Evolutionary conservation across 495 filamentous ascomycete species (phyloP).

Genomic region (Neurospora sp.): DNA sequence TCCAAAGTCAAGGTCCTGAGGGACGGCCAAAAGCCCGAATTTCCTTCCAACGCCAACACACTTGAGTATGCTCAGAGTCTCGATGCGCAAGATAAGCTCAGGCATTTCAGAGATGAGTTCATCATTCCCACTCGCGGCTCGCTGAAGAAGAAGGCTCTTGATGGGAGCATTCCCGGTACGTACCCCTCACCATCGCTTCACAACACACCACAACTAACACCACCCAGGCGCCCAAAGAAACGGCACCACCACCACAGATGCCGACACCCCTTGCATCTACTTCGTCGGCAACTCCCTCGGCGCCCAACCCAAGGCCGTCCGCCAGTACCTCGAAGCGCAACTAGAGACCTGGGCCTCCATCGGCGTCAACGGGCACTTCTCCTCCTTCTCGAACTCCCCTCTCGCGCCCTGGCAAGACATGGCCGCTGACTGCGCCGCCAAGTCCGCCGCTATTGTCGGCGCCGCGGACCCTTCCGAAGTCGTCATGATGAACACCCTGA

Average conservation of each 20-base stretch:
- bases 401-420: slow-evolving; percentile 65
- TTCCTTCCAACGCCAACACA: slow-evolving; percentile 8
- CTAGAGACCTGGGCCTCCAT: slow-evolving; percentile 78
- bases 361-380: slow-evolving; percentile 84
- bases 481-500: slow-evolving; percentile 83
- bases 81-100: slow-evolving; percentile 60
- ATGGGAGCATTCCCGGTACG: slow-evolving; percentile 24
- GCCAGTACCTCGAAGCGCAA: slow-evolving; percentile 58
- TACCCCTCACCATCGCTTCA: no score
- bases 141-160: slow-evolving; percentile 47
- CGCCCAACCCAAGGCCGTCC: slow-evolving; percentile 63
- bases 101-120: slow-evolving; percentile 61
- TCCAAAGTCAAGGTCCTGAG: slow-evolving; percentile 4
- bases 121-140: slow-evolving; percentile 69
- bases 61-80: slow-evolving; percentile 24
- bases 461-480: slow-evolving; percentile 60
- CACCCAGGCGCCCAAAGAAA: not conserved
- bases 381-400: slow-evolving; percentile 55
- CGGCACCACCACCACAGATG: slow-evolving; percentile 3
- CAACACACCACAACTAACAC: no score
- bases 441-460: slow-evolving; percentile 73
- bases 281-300: slow-evolving; percentile 91
- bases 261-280: slow-evolving; percentile 55
- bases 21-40: slow-evolving; percentile 8
- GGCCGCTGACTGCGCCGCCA: slow-evolving; percentile 57